Conservation (phyloP, 305 asterid species). For the Solanum chacoense region DNA sequence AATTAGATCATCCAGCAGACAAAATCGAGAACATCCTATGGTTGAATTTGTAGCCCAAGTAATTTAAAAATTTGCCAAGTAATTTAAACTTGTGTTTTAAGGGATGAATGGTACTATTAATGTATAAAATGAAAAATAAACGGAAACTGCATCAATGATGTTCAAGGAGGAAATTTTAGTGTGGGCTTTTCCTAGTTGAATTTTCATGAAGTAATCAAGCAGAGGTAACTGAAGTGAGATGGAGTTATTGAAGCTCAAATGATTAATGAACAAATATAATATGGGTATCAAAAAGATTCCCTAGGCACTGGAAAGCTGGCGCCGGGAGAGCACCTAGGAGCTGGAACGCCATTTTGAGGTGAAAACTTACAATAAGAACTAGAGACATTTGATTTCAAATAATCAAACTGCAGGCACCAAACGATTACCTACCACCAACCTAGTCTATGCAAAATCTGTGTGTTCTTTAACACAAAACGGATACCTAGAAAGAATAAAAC, state of each 20-base stretch:
- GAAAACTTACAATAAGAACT: not conserved
- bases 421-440: not conserved
- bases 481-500: not conserved
- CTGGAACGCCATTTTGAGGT: not conserved
- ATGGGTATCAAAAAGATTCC: not conserved
- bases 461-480: not conserved
- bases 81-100: not conserved
- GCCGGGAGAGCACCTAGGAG: not conserved
- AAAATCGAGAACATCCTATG: not conserved
- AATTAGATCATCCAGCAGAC: conserved; percentile 1
- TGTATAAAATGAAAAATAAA: not conserved
- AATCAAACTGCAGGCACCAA: conserved; percentile 1
- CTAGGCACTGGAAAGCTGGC: not conserved
- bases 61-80: not conserved
- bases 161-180: not conserved
- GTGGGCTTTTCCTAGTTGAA: not conserved
- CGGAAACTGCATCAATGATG: not conserved
- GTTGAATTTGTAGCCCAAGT: not conserved
- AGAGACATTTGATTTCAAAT: not conserved
- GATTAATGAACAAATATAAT: not conserved
- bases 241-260: not conserved
- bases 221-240: not conserved
- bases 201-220: not conserved
- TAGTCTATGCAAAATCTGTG: not conserved
- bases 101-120: not conserved